These are phyloP conservation scores for Mortierella sp. DNA, from an alignment of 371 early-diverging fungal species.

Conservation along the genomic window DNA sequence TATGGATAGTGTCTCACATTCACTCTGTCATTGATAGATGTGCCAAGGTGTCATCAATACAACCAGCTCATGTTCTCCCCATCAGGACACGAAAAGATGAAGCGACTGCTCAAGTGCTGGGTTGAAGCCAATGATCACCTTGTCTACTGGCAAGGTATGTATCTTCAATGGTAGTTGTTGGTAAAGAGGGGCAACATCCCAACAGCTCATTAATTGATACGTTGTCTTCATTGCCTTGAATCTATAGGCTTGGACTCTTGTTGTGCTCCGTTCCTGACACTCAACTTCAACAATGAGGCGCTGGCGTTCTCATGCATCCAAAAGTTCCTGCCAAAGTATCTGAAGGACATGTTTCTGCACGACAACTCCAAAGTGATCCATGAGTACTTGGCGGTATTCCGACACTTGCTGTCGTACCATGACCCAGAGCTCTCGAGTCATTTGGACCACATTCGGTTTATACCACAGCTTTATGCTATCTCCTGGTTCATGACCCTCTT, in stretches of 20 bases:
- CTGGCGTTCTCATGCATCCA: constrained; percentile 79
- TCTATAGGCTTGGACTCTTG: constrained; percentile 82
- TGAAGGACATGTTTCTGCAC: constrained; percentile 76
- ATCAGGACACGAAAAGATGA: constrained; percentile 80
- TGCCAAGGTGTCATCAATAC: constrained; percentile 91
- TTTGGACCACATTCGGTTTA: constrained; percentile 73
- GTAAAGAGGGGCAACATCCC: not conserved
- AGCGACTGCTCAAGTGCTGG: constrained; percentile 80
- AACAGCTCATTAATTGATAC: not conserved
- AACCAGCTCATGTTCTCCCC: constrained; percentile 81
- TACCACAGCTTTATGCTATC: constrained; percentile 85
- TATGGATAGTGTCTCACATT: not conserved
- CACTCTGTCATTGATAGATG: constrained; percentile 65
- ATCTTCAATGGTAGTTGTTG: not conserved
- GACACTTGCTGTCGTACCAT: constrained; percentile 77
- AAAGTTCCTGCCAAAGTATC: constrained; percentile 75
- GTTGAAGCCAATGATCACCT: constrained; percentile 69
- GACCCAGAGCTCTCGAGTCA: constrained; percentile 84
- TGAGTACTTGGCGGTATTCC: constrained; percentile 76
- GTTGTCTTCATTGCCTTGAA: constrained; percentile 7
- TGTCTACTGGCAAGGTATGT: constrained; percentile 93
- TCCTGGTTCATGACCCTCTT: constrained; percentile 90
- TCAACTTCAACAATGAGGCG: constrained; percentile 83
- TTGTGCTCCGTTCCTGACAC: constrained; percentile 82
- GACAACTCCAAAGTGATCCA: constrained; percentile 81